phyloP scores from a whole-genome alignment of 2,329 filamentous ascomycete genomes.

The Alternaria burnsii region DNA sequence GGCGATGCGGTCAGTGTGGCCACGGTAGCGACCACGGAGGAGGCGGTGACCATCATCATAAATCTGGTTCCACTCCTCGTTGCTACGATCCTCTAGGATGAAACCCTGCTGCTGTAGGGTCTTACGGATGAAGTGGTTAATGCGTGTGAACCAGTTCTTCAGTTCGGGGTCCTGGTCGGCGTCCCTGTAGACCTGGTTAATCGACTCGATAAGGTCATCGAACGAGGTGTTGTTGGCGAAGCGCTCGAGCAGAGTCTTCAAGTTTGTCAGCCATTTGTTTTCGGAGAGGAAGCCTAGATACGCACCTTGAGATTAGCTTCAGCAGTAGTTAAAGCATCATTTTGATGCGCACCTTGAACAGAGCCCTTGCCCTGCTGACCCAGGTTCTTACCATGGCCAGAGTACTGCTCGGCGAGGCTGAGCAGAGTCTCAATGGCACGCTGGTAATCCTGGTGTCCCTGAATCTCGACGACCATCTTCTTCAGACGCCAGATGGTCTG shows the following conservation, averaged over 20 bases:
- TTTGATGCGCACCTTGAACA: constrained; percentile 74
- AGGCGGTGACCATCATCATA: constrained; percentile 88
- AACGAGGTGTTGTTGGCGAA: constrained; percentile 94
- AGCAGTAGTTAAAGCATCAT: constrained; percentile 71
- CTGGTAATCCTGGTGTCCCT: constrained; percentile 93
- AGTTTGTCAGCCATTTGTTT: constrained; percentile 60
- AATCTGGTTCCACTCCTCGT: constrained; percentile 80
- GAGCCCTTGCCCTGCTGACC: constrained; percentile 71
- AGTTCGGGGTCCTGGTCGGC: constrained; percentile 88
- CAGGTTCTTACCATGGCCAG: constrained; percentile 73
- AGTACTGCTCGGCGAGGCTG: constrained; percentile 83
- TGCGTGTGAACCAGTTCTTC: constrained; percentile 83
- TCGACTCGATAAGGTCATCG: constrained; percentile 83
- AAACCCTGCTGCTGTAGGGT: constrained; percentile 90
- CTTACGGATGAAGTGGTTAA: constrained; percentile 81
- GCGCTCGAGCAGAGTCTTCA: constrained; percentile 84
- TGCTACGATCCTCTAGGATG: constrained; percentile 83
- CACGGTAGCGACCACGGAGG: constrained; percentile 85
- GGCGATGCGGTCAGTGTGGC: constrained; percentile 83
- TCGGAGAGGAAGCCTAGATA: constrained; percentile 51
- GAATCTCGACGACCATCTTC: constrained; percentile 98
- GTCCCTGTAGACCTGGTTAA: constrained; percentile 85
- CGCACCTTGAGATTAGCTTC: constrained; percentile 80
- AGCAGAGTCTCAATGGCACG: constrained; percentile 90
- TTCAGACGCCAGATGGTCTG: constrained; percentile 92